Conservation (phyloP, 768 basidiomycete genomes). For the Porphyrellus cyaneotinctus region DNA sequence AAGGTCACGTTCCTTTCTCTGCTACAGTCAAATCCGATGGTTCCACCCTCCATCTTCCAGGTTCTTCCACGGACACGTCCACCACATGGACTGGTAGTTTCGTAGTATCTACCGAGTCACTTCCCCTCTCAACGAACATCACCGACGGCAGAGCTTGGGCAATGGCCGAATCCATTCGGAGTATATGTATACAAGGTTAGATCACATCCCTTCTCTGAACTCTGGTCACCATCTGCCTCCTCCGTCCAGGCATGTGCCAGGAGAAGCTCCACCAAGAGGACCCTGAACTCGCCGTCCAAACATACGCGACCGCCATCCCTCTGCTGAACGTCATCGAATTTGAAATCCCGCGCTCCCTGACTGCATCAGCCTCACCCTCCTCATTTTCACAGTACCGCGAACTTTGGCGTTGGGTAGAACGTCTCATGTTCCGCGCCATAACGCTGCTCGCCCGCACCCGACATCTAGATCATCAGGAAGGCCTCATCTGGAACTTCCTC, state of each 20-base stretch:
- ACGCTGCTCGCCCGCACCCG: constrained; percentile 54
- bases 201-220: background rate
- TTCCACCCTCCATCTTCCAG: constrained; percentile 36
- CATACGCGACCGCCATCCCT: constrained; percentile 53
- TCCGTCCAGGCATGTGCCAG: constrained; percentile 62
- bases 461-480: constrained; percentile 32
- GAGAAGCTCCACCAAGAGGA: constrained; percentile 56
- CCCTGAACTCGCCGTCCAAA: constrained; percentile 47
- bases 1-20: constrained; percentile 46
- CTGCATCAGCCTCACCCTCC: constrained; percentile 28
- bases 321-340: constrained; percentile 48
- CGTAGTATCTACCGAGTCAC: constrained; percentile 37
- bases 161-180: constrained; percentile 67
- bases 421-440: constrained; percentile 76
- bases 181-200: constrained; percentile 74
- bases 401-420: constrained; percentile 82
- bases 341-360: constrained; percentile 40
- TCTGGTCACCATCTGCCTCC: background rate
- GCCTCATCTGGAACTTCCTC: constrained; percentile 60
- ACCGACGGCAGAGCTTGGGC: constrained; percentile 71
- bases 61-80: constrained; percentile 35
- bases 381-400: constrained; percentile 72
- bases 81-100: constrained; percentile 52
- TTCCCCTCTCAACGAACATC: constrained; percentile 48
- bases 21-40: constrained; percentile 41